Conservation (phyloP, 1,139 yeast genomes). For the Geotrichum reessii region DNA sequence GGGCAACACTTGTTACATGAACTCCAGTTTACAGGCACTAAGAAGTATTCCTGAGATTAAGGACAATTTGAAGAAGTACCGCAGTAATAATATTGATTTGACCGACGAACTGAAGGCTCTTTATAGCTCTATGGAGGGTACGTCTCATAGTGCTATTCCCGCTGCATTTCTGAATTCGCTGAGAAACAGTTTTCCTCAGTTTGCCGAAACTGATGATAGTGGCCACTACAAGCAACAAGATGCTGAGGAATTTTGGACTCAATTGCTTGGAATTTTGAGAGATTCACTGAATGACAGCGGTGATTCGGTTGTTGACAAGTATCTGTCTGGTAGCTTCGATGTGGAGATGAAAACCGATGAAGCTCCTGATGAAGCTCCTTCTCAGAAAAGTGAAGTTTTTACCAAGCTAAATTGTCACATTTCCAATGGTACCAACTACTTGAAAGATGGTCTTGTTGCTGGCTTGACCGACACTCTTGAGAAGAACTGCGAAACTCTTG, state of each 20-base stretch:
- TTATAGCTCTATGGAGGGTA: constrained; percentile 31
- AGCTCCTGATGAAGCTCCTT: constrained; percentile 49
- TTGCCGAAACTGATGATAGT: constrained; percentile 61
- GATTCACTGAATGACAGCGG: constrained; percentile 21
- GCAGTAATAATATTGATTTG: constrained; percentile 23
- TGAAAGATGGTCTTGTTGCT: constrained; percentile 75
- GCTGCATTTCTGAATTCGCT: constrained; percentile 50
- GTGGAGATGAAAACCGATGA: constrained; percentile 56
- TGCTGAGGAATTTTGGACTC: constrained; percentile 94
- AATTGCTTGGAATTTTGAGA: constrained; percentile 54
- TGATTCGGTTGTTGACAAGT: constrained; percentile 44
- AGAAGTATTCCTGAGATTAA: constrained; percentile 59
- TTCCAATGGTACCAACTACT: constrained; percentile 74
- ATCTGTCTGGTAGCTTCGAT: constrained; percentile 60
- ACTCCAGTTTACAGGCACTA: constrained; percentile 80
- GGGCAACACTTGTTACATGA: constrained; percentile 94
- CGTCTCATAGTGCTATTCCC: constrained; percentile 43
- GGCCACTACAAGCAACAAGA: constrained; percentile 92
- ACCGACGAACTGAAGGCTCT: constrained; percentile 33
- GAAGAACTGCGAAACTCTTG: constrained; percentile 66
- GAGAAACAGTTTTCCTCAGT: constrained; percentile 65
- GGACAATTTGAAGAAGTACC: constrained; percentile 26
- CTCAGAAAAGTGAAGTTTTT: constrained; percentile 49
- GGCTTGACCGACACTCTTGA: constrained; percentile 74
- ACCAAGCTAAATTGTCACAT: constrained; percentile 85